These are phyloP conservation scores for Phyllostachys edulis DNA, from an alignment of 176 grass and related monocot genomes.

Conservation along the genomic window DNA sequence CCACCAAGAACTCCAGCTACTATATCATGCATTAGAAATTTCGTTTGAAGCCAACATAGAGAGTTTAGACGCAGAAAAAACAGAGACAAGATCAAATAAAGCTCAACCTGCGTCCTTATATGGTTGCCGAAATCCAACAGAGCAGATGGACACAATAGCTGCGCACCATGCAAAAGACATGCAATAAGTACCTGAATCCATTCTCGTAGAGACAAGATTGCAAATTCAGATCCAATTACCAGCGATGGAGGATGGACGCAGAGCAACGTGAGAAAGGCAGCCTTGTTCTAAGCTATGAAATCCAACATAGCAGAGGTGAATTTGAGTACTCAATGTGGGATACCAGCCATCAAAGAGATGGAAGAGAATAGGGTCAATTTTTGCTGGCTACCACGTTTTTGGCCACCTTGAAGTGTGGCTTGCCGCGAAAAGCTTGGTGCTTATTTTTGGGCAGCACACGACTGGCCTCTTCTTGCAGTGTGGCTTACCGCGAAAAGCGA, in stretches of 20 bases:
- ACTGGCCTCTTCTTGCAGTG: not conserved
- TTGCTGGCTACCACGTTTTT: constrained; percentile 13
- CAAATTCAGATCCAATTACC: constrained; percentile 52
- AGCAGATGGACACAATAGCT: not conserved
- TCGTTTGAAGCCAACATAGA: not conserved
- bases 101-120: constrained; percentile 39
- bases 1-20: constrained; percentile 40
- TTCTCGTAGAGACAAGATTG: constrained; percentile 27
- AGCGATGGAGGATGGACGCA: not conserved
- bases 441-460: constrained; percentile 42
- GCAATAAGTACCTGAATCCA: constrained; percentile 30
- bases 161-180: not conserved
- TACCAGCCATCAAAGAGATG: not conserved
- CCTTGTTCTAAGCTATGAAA: not conserved
- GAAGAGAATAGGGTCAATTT: not conserved
- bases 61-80: not conserved
- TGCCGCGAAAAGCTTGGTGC: constrained; percentile 19
- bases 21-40: constrained; percentile 39
- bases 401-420: constrained; percentile 25
- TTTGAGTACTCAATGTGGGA: not conserved
- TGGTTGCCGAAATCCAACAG: constrained; percentile 11
- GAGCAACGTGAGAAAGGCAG: not conserved
- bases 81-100: not conserved
- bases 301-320: not conserved
- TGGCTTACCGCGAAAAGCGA: no score